Percentiles rank a stretch among this genome's conserved stretches.
phyloP scores from a whole-genome alignment of 257 asterid genomes.

The Plantago ovata region DNA sequence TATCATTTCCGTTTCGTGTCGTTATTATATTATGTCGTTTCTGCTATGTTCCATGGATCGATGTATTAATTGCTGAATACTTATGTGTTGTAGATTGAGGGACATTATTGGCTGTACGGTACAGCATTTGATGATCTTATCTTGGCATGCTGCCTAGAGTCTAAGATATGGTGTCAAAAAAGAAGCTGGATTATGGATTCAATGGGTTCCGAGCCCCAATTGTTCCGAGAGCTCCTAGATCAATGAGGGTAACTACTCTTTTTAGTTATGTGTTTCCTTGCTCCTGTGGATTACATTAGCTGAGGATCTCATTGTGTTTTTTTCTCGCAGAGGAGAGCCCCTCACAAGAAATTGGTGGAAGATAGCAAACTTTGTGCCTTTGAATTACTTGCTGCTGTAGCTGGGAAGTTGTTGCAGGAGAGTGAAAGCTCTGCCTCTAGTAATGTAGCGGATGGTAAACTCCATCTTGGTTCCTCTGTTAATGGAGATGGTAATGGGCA shows the following conservation, averaged over 20 bases:
- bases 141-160: constrained; percentile 51
- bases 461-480: constrained; percentile 20
- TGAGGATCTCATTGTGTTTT: constrained; percentile 20
- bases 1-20: neutral
- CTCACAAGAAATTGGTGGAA: constrained; percentile 38
- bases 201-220: constrained; percentile 40
- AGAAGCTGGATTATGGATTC: constrained; percentile 44
- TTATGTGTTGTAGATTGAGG: constrained; percentile 37
- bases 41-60: neutral
- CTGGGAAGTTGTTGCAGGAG: constrained; percentile 82
- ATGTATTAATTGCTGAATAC: constrained; percentile 6
- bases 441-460: constrained; percentile 52
- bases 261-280: constrained; percentile 18
- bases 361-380: constrained; percentile 73
- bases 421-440: constrained; percentile 86
- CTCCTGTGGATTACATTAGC: constrained; percentile 5
- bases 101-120: constrained; percentile 13
- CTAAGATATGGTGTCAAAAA: constrained; percentile 58
- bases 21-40: constrained; percentile 2
- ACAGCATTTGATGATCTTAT: constrained; percentile 32
- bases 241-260: constrained; percentile 49
- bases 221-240: constrained; percentile 77
- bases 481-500: constrained; percentile 32
- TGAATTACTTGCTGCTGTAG: constrained; percentile 93
- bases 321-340: constrained; percentile 52